Percentiles rank a stretch among this genome's conserved stretches.
phyloP scores from a whole-genome alignment of 306 rosid genomes.

The Rosa rugosa region DNA sequence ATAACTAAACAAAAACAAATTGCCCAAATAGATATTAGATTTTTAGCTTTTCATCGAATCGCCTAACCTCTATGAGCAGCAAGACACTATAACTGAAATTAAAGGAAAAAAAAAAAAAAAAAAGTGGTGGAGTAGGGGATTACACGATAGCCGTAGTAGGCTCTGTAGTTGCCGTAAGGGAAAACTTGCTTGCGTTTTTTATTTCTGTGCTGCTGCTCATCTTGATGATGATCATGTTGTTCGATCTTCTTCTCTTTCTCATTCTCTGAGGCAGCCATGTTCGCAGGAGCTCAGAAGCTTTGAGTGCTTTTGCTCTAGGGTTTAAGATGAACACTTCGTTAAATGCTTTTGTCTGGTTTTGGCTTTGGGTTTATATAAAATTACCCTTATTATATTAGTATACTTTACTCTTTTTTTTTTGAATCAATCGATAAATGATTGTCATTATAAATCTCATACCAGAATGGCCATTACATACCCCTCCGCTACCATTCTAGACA shows the following conservation, averaged over 20 bases:
- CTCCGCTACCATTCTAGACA: too few relatives aligned
- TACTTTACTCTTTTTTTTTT: too few relatives aligned
- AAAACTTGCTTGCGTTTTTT: constrained; percentile 46
- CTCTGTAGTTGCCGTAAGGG: constrained; percentile 78
- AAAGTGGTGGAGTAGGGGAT: background rate
- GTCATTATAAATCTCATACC: too few relatives aligned
- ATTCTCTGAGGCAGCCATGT: background rate
- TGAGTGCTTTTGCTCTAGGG: background rate
- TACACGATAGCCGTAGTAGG: constrained; percentile 93
- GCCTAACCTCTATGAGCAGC: background rate
- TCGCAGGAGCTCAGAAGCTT: background rate
- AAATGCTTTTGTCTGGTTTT: too few relatives aligned
- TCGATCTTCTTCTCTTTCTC: constrained; percentile 23
- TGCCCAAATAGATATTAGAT: background rate
- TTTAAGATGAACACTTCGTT: background rate
- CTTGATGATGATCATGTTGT: background rate
- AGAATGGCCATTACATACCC: too few relatives aligned
- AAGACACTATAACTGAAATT: background rate
- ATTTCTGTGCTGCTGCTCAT: constrained; percentile 19
- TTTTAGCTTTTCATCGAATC: background rate
- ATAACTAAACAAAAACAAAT: background rate
- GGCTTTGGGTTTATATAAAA: background rate
- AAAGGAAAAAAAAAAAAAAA: background rate
- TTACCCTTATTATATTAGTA: too few relatives aligned
- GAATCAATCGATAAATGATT: too few relatives aligned